phyloP scores from a whole-genome alignment of 2,329 filamentous ascomycete genomes.

The Xylariaceae sp. region DNA sequence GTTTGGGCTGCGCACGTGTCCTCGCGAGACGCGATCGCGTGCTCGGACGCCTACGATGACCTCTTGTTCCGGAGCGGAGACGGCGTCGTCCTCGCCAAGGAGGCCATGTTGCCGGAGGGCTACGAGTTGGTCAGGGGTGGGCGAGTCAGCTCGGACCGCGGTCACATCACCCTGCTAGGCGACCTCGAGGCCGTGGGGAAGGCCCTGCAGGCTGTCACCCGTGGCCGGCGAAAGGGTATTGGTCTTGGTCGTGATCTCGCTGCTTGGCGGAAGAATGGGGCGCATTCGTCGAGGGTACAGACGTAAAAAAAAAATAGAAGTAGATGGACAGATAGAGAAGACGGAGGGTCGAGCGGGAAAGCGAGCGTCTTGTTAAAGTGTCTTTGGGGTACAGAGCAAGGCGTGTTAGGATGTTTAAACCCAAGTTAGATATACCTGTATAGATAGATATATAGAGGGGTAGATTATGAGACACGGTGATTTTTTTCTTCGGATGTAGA shows the following conservation, averaged over 20 bases:
- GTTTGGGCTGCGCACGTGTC: constrained; percentile 75
- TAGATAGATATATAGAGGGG: too few species aligned
- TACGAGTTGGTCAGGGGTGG: constrained; percentile 71
- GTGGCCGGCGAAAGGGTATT: constrained; percentile 66
- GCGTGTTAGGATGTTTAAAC: too few species aligned
- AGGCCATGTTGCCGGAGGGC: constrained; percentile 77
- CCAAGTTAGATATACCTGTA: too few species aligned
- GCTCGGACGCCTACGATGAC: constrained; percentile 76
- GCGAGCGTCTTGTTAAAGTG: too few species aligned
- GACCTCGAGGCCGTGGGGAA: constrained; percentile 76
- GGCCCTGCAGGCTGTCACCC: constrained; percentile 63
- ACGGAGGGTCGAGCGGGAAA: not conserved
- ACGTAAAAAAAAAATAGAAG: not conserved
- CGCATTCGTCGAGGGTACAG: not conserved
- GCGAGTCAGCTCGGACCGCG: constrained; percentile 71
- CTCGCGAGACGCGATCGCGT: constrained; percentile 66
- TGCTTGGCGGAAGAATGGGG: not conserved
- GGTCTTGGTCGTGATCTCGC: constrained; percentile 46
- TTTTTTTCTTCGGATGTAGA: too few species aligned
- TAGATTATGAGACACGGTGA: too few species aligned
- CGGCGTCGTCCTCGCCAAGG: constrained; percentile 78
- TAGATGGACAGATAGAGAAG: not conserved
- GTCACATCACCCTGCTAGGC: constrained; percentile 81
- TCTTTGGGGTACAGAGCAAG: too few species aligned
- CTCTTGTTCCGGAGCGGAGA: constrained; percentile 83